Percentiles rank a stretch among this genome's conserved stretches.
Evolutionary conservation across 768 basidiomycete species (phyloP).

Genomic region (Leccinellum albellum): DNA sequence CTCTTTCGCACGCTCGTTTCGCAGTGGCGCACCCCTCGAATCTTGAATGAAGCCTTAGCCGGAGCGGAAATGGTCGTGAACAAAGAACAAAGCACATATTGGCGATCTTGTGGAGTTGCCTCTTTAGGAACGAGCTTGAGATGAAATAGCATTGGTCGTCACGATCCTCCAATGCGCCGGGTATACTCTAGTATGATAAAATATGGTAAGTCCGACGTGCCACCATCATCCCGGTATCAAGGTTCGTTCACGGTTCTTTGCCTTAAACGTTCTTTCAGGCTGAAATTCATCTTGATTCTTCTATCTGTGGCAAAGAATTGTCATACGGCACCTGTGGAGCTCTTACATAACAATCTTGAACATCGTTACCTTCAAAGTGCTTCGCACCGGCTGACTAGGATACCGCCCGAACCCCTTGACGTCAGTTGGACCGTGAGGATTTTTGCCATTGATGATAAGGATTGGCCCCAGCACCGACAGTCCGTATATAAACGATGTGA

Average conservation of each 20-base stretch:
- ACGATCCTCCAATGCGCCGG: neutral
- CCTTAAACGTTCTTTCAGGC: neutral
- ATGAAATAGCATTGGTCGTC: neutral
- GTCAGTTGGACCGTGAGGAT: constrained; percentile 14
- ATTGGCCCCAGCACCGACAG: neutral
- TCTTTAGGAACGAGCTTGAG: constrained; percentile 4
- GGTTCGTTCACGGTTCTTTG: neutral
- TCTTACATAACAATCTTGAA: constrained; percentile 2
- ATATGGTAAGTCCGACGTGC: neutral
- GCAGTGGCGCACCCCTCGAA: constrained; percentile 7
- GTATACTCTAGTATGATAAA: neutral
- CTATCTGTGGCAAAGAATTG: neutral
- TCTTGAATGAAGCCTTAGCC: neutral
- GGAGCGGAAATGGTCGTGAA: constrained; percentile 17
- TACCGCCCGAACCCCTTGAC: constrained; percentile 26
- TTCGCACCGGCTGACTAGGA: constrained; percentile 1
- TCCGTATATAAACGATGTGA: constrained; percentile 23
- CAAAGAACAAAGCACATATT: too few species aligned
- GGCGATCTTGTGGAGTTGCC: constrained; percentile 14
- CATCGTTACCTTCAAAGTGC: constrained; percentile 9
- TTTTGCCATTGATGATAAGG: constrained; percentile 7
- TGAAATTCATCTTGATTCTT: neutral
- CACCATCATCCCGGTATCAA: neutral
- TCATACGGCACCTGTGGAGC: constrained; percentile 7
- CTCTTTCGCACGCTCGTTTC: constrained; percentile 18